Base-by-base conservation (phyloP, 169 alveolate species). In the Babesia sp. region DNA sequence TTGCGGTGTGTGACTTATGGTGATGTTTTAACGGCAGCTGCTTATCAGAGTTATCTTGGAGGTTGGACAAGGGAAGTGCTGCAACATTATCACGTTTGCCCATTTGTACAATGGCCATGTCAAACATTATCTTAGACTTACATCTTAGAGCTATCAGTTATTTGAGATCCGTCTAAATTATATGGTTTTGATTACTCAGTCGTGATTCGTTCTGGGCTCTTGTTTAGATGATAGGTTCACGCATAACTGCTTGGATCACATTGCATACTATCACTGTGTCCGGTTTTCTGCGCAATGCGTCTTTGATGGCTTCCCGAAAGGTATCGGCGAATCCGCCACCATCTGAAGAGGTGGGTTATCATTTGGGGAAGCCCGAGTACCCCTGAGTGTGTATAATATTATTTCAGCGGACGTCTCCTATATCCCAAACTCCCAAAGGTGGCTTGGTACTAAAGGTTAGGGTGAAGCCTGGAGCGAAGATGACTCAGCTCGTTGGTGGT, bases 391-490 rank as follows among this genome's bases (percentile, higher is more conserved):
- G n/a, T n/a, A n/a, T n/a, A n/a, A n/a, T n/a, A n/a, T n/a, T n/a
- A n/a, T n/a, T n/a, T n/a, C 63, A 70, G 68, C 51, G 33, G 20
- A 14, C 63, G 55, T 60, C 71, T 22, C 73, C 73, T 16, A 18
- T 76, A 33, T 71, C 64, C 1, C 42, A 26, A 59, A 58, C 58
- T 20, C 59, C 42, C 18, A 50, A 61, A 57, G 80, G 79, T 33
- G 57, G 59, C 26, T 24, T 77, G 64, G 34, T 79, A 14, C 54
- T 79, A 9, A 79, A 69, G 39, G 83, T 79, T 12, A 71, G 75
- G 44, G 87, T 79, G 7, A 79, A 79, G 51, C 87, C 87, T 18
- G 83, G 83, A 9, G 83, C 87, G 9, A 79, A 69, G 70, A 39
- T 51, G 11, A 79, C 87, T 34, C 83, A 79, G 26, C 48, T 79